phyloP scores from a whole-genome alignment of 495 filamentous ascomycete genomes.

The Opeltia flavorubescens region DNA sequence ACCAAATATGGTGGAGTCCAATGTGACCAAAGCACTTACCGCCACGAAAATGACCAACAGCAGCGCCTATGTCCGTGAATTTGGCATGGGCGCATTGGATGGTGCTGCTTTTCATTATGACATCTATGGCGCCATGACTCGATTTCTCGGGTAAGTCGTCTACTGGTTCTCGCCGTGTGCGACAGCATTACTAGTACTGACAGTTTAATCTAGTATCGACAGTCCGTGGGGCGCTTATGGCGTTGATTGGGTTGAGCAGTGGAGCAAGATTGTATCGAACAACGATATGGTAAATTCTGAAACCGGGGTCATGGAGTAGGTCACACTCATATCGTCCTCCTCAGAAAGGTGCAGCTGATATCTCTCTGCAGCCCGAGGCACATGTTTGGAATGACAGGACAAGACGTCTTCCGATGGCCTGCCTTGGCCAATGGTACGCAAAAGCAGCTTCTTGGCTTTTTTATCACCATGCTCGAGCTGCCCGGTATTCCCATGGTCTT shows the following conservation, averaged over 20 bases:
- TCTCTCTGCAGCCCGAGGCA: too few relatives aligned
- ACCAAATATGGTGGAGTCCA: constrained; percentile 18
- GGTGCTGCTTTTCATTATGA: constrained; percentile 35
- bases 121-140: constrained; percentile 32
- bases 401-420: constrained; percentile 41
- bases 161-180: background rate
- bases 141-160: constrained; percentile 28
- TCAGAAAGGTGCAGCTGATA: too few relatives aligned
- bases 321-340: too few relatives aligned
- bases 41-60: constrained; percentile 17
- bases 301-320: constrained; percentile 37
- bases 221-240: background rate
- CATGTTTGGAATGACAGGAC: constrained; percentile 36
- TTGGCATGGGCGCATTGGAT: constrained; percentile 27
- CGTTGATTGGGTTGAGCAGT: constrained; percentile 19
- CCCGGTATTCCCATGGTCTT: constrained; percentile 34
- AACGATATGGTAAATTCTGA: constrained; percentile 36
- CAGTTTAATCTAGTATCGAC: background rate
- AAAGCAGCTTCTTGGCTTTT: constrained; percentile 31
- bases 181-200: background rate
- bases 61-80: constrained; percentile 19
- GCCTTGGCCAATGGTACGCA: constrained; percentile 34
- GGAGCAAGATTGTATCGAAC: constrained; percentile 27
- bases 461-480: constrained; percentile 31
- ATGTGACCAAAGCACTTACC: constrained; percentile 15